Base-by-base conservation (phyloP, 805 yeast species). In the Barnettozyma sucrosica region DNA sequence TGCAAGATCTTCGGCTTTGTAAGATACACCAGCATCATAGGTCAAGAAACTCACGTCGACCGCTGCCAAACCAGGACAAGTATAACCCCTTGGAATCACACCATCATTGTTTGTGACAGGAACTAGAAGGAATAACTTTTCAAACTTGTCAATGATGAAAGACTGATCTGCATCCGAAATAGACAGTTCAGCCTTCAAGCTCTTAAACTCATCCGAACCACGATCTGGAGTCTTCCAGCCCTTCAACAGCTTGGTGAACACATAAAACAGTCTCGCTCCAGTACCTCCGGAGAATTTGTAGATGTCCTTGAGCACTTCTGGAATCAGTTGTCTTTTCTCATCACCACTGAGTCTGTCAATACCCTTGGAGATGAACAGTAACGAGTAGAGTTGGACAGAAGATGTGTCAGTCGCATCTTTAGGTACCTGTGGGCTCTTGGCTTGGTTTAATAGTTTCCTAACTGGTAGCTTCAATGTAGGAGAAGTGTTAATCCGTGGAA, bases 351-450 rank as follows among this genome's bases (percentile, higher is more conserved):
- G 54, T 45, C 92, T 66, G 36, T 80, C 83, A 14, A 87, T 61
- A 8, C 87, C 92, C 62, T 77, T 80, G 1, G 90, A 76, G 0
- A 83, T 70, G 52, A 87, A 83, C 36, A 86, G 58, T 47, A 88
- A 67, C 19, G 84, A 75, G 62, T 83, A 85, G 8, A 82, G 62
- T 48, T 79, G 72, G 2, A 83, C 87, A 14, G 73, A 66, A 0
- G 76, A 63, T 7, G 77, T 59, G 52, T 79, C 81, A 7, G 51
- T 33, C 6, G 66, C 58, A 18, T 63, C 69, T 1, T 50, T 44
- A 0, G 76, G 64, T 25, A 74, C 57, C n/a, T 69, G 69, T 0
- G 89, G 88, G 3, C 49, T 46, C 52, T 78, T 74, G 5, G 80
- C 85, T 61, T 89, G 96, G 1, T 69, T 66, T 23, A 89, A 50